Base-by-base conservation (phyloP, 2,329 filamentous ascomycete species). In the Pseudogymnoascus sp. region DNA sequence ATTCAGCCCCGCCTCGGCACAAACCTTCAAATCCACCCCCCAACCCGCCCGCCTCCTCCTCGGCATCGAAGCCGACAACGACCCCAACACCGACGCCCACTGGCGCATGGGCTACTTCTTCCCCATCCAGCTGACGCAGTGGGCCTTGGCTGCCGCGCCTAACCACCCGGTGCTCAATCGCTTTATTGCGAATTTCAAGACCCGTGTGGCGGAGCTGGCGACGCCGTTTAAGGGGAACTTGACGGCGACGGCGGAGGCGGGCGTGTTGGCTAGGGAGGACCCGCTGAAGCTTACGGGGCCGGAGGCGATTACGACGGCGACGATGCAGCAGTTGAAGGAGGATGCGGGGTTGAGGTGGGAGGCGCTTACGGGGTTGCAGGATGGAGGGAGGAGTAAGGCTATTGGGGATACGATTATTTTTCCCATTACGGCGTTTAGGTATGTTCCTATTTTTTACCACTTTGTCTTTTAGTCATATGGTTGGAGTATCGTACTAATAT, bases 81-180 rank as follows among this genome's bases (percentile, higher is more conserved):
- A 65, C 16, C 69, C 71, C 1, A 63, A 69, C 11, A 67, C 59
- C 37, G 68, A 73, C 59, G 40, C 61, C 5, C 73, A 73, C 62
- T 75, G 73, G 73, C 72, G 72, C n/a, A 70, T 72, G 69, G 73
- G 73, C 31, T 75, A 75, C 65, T 65, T 68, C 19, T 70, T 71
- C 60, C 71, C 73, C 2, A 63, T 74, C 14, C 72, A 75, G 60
- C 64, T 74, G 6, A 74, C 72, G 0, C 72, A 74, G 33, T 75
- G 73, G 73, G 66, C 72, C 0, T 66, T 75, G 5, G 72, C 72
- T 1, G 68, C 68, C 22, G 64, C 66, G 1, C 66, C 71, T 3
- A 66, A 68, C 1, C 73, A 75, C 50, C 70, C 72, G 1, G 62
- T 72, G 16, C 68, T 74, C 22, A 65, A 68, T 35, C 62, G 62